Conservation (phyloP, 208 protist genomes). For the Trypanosoma mega region DNA sequence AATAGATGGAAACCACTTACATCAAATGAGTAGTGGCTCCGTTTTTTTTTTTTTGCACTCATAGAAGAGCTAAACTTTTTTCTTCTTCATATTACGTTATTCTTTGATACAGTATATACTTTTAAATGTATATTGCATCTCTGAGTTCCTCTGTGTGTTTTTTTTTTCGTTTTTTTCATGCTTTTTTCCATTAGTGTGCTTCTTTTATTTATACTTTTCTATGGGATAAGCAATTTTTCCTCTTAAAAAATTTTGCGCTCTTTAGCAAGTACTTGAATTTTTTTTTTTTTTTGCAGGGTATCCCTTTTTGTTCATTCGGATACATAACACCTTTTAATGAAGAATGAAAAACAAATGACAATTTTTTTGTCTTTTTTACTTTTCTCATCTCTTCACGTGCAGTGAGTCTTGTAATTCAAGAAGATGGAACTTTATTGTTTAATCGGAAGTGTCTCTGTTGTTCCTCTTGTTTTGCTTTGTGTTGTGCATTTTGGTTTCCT, state of each 20-base stretch:
- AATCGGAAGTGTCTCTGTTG: not conserved
- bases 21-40: conserved; percentile 27
- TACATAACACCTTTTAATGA: too few species aligned
- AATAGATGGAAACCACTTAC: conserved; percentile 37
- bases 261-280: too few species aligned
- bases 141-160: not conserved
- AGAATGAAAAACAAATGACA: too few species aligned
- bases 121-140: not conserved
- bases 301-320: too few species aligned
- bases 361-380: not conserved
- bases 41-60: conserved; percentile 22
- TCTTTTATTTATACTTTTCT: too few species aligned
- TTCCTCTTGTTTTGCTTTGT: conserved; percentile 3
- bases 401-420: not conserved
- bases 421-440: too few species aligned
- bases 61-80: not conserved
- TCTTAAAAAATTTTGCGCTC: too few species aligned
- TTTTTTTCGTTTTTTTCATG: conserved; percentile 5
- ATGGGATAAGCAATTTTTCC: too few species aligned
- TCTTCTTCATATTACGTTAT: conserved; percentile 5
- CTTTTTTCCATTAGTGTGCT: not conserved
- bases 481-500: conserved; percentile 12
- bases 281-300: too few species aligned
- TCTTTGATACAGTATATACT: not conserved
- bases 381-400: not conserved